Evolutionary conservation across 495 filamentous ascomycete genomes (phyloP), one percentile per base, ranked within the genome.

Genomic region (Tuber magnatum): DNA sequence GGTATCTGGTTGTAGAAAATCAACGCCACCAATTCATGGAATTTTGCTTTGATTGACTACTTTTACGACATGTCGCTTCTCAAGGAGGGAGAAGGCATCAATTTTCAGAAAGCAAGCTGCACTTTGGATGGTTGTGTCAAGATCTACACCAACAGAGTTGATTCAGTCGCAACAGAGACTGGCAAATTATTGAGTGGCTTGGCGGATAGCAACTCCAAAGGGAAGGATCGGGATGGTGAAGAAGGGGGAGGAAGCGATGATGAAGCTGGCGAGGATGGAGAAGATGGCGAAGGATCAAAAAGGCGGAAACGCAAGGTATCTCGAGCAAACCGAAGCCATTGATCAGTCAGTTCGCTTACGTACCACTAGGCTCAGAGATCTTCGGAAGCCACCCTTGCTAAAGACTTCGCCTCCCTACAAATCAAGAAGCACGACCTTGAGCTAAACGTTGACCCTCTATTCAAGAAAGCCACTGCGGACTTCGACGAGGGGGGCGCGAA

Each of bases 41-140:
- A 98, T 81, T 97, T 99, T 84, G 95, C 95, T 3, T 88, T 99
- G 10, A 99, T 99, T 82, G 95, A 99, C 83, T 99, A 99, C 83
- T 99, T 99, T 82, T 94, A 99, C 81, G 95, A 99, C 81, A 97
- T 99, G 96, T 97, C 93, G 8, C 85, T 99, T 48, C 87, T 99
- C 40, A 95, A 94, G 82, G 96, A 98, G 82, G 95, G 95, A 48
- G 94, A 99, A 74, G 90, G 93, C 20, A 94, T 99, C 82, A 98
- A 99, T 82, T 99, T 99, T 82, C 96, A 98, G 81, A 96, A 97
- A 82, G 95, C 95, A 42, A 97, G 94, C 86, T 98, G 94, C 84
- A 99, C 95, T 16, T 87, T 99, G 38, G 95, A 99, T 84, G 95
- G 95, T 24, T 99, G 95, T 82, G 94, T 99, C 77, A 99, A 99